A percentile compares a stretch with the other conserved stretches of the same genome.
These are phyloP conservation scores for Globisporangium carolinianum DNA, from an alignment of 352 stramenopile genomes.

Conservation along the genomic window DNA sequence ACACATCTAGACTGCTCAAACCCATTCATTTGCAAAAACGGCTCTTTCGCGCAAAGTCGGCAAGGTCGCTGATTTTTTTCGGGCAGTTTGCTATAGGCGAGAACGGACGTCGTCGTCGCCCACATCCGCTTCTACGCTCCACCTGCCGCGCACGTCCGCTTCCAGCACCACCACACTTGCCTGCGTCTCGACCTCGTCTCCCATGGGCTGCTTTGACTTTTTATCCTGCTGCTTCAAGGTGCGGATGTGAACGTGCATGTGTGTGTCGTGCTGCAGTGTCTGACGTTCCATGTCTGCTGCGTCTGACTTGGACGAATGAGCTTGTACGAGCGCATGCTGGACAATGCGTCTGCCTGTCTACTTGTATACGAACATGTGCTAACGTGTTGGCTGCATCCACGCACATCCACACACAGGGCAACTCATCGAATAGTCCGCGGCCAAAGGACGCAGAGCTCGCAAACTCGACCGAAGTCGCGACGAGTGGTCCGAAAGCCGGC, in stretches of 20 bases:
- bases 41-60: not conserved
- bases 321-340: not conserved
- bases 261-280: not conserved
- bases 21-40: too few relatives aligned
- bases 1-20: too few relatives aligned
- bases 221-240: constrained; percentile 61
- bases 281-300: not conserved
- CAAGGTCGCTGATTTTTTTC: constrained; percentile 9
- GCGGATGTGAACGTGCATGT: not conserved
- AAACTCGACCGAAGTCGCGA: constrained; percentile 13
- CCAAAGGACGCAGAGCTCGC: constrained; percentile 6
- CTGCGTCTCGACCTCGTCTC: not conserved
- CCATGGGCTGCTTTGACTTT: constrained; percentile 65
- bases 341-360: not conserved
- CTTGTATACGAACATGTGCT: too few relatives aligned
- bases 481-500: constrained; percentile 18
- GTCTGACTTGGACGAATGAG: not conserved
- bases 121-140: not conserved
- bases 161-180: not conserved
- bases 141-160: not conserved
- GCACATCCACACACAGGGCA: not conserved
- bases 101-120: not conserved
- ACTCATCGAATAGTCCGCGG: constrained; percentile 5
- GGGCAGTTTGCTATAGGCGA: not conserved
- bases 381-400: not conserved